Evolutionary conservation across 805 yeast species (phyloP), one percentile per base, ranked within the genome.

Genomic region (Lachancea quebecensis): DNA sequence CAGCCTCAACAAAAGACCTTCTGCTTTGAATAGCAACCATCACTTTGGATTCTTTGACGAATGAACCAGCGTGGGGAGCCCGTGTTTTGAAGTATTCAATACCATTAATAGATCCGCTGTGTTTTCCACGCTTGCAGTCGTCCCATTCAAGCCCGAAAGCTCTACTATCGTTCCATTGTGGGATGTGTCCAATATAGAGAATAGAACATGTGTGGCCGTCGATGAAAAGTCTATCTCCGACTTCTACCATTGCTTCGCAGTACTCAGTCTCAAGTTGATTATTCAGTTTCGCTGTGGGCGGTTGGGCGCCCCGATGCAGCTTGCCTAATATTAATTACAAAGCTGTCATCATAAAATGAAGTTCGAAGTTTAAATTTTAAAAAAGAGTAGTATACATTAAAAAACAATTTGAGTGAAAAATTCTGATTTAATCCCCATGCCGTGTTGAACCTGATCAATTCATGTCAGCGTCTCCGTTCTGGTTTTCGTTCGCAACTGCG

Each of bases 91-190:
- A 90, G 59, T 86, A 86, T 43, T 59, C 53, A 0, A 63, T 54
- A 0, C 82, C 86, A 16, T 75, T 68, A 25, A 78, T 49, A 1
- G 58, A 46, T 0, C 98, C 98, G 50, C 75, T 66, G 59, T 89
- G 79, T 54, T 81, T 86, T 1, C 97, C 97, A 31, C 88, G 68
- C 0, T 48, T 45, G 0, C 72, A 64, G 38, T 78, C 69, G 59
- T 90, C 97, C 96, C 96, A 90, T 60, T 90, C 96, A 3, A 90
- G 72, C 0, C 97, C 97, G 11, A 77, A 61, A 0, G 91, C 88
- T 1, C 51, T 35, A 0, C 61, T 67, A 9, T 60, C 58, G 0
- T 76, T 73, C 96, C 96, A 88, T 10, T 66, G 69, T 0, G 81
- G 79, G 0, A 88, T 63, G 2, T 41, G 37, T 0, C 96, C 96